Percentiles rank a stretch among this genome's conserved stretches.
These are phyloP conservation scores for Lantana camara DNA, from an alignment of 257 asterid genomes.

Conservation along the genomic window DNA sequence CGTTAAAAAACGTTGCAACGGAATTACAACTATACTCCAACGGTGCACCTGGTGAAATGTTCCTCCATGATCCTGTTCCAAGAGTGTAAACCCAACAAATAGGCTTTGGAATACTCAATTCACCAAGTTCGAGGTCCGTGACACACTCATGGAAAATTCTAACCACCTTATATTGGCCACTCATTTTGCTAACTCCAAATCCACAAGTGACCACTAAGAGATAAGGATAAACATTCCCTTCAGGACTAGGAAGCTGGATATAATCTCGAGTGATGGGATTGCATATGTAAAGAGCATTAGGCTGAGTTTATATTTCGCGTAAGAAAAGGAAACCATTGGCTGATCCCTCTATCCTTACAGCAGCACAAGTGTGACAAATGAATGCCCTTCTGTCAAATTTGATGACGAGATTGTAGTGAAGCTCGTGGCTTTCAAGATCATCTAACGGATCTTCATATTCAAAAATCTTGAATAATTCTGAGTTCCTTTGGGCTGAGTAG, in stretches of 20 bases:
- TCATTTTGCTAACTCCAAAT: constrained; percentile 38
- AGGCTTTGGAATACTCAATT: constrained; percentile 9
- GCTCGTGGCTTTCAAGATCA: no score
- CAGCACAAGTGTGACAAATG: no score
- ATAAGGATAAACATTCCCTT: background rate
- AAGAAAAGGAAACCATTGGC: constrained; percentile 28
- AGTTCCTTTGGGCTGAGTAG: background rate
- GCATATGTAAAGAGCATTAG: no score
- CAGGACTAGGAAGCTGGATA: constrained; percentile 27
- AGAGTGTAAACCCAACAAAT: constrained; percentile 43
- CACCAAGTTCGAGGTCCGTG: background rate
- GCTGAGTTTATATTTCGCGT: background rate
- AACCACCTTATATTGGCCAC: constrained; percentile 35
- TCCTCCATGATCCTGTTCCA: constrained; percentile 48
- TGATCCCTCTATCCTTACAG: constrained; percentile 8
- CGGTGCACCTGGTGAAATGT: background rate
- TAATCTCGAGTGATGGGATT: no score
- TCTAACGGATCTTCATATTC: constrained; percentile 26
- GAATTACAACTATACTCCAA: background rate
- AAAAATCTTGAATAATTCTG: background rate
- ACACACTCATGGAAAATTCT: constrained; percentile 19
- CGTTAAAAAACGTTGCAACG: constrained; percentile 22
- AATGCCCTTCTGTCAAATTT: constrained; percentile 7
- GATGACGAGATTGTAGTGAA: constrained; percentile 8
- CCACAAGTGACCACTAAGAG: constrained; percentile 35